phyloP scores from a whole-genome alignment of 352 stramenopile genomes.

The Aphanomyces invadans region DNA sequence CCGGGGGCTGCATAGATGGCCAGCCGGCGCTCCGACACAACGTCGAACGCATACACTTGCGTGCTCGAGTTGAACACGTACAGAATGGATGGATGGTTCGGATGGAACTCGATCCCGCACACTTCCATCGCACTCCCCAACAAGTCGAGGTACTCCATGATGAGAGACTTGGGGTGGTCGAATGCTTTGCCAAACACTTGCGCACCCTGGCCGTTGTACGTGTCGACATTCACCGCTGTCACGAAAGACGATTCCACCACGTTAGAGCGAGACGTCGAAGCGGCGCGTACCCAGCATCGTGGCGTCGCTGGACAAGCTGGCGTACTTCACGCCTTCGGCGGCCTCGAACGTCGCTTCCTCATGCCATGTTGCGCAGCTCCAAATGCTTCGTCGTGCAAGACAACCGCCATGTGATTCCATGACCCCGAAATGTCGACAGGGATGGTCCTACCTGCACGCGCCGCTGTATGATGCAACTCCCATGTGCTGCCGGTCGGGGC shows the following conservation, averaged over 20 bases:
- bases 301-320: constrained; percentile 1
- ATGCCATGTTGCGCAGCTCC: background rate
- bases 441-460: background rate
- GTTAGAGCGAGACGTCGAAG: background rate
- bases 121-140: background rate
- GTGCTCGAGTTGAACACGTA: constrained; percentile 2
- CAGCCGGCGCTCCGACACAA: background rate
- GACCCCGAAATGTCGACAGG: no score
- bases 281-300: background rate
- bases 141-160: background rate
- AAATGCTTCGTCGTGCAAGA: background rate
- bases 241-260: no score
- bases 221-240: background rate
- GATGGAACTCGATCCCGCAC: background rate
- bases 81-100: constrained; percentile 1
- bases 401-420: no score
- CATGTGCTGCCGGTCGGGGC: background rate
- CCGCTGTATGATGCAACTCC: constrained; percentile 1
- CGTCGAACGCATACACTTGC: constrained; percentile 3
- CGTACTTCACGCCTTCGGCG: background rate
- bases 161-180: constrained; percentile 5
- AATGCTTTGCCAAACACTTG: background rate
- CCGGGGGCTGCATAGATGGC: constrained; percentile 1
- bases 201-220: background rate
- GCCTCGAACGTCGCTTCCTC: background rate